Base-by-base conservation (phyloP, 2,329 filamentous ascomycete species). In the Paradendryphiella salina region DNA sequence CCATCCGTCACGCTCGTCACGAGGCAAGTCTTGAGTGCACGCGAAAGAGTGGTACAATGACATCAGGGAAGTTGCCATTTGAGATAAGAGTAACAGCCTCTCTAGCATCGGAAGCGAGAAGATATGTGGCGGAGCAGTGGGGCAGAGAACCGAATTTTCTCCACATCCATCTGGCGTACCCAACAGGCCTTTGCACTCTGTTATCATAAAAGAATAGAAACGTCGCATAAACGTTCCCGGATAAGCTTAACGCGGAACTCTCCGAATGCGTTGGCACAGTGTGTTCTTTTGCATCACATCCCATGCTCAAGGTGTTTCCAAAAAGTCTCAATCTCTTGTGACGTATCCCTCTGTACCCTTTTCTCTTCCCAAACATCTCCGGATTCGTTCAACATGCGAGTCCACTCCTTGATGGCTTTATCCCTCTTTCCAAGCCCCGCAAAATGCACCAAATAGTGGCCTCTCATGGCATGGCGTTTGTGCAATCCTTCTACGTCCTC, bases 371-470 rank as follows among this genome's bases (percentile, higher is more conserved):
- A 63, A 3, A 75, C 64, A 32, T 59, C 53, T 1, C 59, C 53
- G 15, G 61, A 61, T 1, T 14, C 28, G 2, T 47, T 41, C 41
- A 66, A 15, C 37, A 58, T 57, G 3, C 44, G 37, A 9, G 15
- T 37, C 73, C 75, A 77, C 40, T 69, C 69, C 10, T 57, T 54
- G 60, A 77, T 72, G 13, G 67, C 59, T 38, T 65, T 56, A 20
- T 71, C 65, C 14, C 73, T 69, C 10, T 72, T 56, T 1, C 50
- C 52, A 1, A 71, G 60, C 0, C 75, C 75, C 5, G 75, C 71
- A 46, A 77, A 77, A 53, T 77, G 75, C n/a, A 77, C 73, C 9
- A 78, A 54, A 45, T 75, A 70, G 45, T 77, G 75, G 3, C 75
- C 75, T 29, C 72, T 64, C 10, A 73, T 67, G 5, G 72, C 73